Percentiles rank a stretch among this genome's conserved stretches.
Conservation (phyloP, 192 early-diverging fungal genomes). For the Jimgerdemannia lactiflua region DNA sequence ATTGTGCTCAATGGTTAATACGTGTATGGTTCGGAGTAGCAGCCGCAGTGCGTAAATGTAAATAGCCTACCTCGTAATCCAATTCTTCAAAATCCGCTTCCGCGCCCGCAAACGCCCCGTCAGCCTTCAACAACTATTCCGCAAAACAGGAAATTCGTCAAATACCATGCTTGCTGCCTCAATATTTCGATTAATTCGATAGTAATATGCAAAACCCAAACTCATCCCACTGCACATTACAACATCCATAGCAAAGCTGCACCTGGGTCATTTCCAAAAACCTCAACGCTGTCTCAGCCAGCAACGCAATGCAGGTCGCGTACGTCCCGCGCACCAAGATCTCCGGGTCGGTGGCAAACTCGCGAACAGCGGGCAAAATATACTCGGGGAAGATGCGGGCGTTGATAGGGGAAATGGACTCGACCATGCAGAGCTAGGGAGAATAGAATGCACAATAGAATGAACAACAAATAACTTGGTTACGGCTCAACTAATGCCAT, state of each 20-base stretch:
- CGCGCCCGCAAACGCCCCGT: conserved; percentile 35
- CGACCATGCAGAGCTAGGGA: conserved; percentile 68
- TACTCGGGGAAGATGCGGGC: conserved; percentile 91
- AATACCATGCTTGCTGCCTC: background rate
- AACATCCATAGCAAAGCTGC: background rate
- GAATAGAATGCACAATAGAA: background rate
- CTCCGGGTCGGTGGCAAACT: conserved; percentile 69
- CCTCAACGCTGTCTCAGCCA: conserved; percentile 74
- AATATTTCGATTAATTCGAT: no score
- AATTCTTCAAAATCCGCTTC: conserved; percentile 41
- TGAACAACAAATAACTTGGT: background rate
- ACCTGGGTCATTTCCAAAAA: conserved; percentile 77
- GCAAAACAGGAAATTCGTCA: background rate
- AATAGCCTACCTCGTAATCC: conserved; percentile 41
- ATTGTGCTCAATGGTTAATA: background rate
- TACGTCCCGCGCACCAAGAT: conserved; percentile 77
- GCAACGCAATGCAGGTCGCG: conserved; percentile 75
- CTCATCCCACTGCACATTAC: background rate
- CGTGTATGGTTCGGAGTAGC: background rate
- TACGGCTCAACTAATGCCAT: no score
- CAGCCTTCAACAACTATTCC: conserved; percentile 40
- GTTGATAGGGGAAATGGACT: conserved; percentile 75
- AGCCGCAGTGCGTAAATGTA: background rate
- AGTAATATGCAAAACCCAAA: background rate
- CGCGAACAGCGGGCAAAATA: conserved; percentile 72